Conservation (phyloP, 805 yeast genomes). For the Jamesozyma spencerorum region DNA sequence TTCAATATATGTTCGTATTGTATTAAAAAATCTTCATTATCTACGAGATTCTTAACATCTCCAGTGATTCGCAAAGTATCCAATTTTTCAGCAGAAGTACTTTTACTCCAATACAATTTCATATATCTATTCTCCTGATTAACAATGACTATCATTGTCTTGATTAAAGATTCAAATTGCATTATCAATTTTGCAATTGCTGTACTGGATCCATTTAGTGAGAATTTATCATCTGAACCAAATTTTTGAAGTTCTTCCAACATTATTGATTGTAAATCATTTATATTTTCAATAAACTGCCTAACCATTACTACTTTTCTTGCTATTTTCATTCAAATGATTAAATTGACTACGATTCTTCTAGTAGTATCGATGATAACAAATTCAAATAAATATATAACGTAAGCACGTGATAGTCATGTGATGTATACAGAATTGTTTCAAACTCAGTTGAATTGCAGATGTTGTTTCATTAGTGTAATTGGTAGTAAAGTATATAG, state of each 20-base stretch:
- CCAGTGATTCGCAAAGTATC: constrained; percentile 10
- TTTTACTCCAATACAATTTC: constrained; percentile 12
- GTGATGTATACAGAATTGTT: too few relatives aligned
- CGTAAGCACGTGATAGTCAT: too few relatives aligned
- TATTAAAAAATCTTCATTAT: background rate
- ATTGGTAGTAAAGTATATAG: too few relatives aligned
- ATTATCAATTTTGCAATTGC: constrained; percentile 1
- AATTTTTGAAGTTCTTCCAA: constrained; percentile 1
- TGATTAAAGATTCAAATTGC: constrained; percentile 15
- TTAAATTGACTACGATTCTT: too few relatives aligned
- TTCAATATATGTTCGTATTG: constrained; percentile 7
- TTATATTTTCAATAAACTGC: background rate
- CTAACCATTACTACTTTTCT: too few relatives aligned
- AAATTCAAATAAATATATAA: too few relatives aligned
- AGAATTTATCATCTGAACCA: background rate
- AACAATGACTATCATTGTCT: constrained; percentile 8
- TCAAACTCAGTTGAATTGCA: too few relatives aligned
- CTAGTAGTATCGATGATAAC: too few relatives aligned
- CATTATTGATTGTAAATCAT: background rate
- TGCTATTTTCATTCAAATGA: too few relatives aligned
- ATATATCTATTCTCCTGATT: constrained; percentile 12
- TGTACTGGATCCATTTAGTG: background rate
- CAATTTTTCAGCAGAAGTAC: constrained; percentile 2
- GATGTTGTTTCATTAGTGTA: too few relatives aligned
- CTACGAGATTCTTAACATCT: background rate